Percentiles rank a stretch among this genome's conserved stretches.
These are phyloP conservation scores for Myxozyma monticola DNA, from an alignment of 805 yeast genomes.

Conservation along the genomic window DNA sequence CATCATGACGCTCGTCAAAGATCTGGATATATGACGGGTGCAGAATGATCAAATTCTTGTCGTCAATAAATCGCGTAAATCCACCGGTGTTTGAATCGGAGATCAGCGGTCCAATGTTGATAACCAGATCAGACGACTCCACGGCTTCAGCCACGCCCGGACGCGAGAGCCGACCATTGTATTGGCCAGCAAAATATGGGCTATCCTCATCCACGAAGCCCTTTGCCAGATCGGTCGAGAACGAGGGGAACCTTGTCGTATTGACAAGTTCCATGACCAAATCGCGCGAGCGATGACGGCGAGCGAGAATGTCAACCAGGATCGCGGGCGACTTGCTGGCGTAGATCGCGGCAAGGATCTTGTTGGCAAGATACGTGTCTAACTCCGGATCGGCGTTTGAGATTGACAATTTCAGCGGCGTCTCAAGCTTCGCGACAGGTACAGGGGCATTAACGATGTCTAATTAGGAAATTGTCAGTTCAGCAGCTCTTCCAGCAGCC, in stretches of 20 bases:
- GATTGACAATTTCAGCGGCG: slow-evolving; percentile 39
- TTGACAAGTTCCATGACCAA: slow-evolving; percentile 52
- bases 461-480: neutral
- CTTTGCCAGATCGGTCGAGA: slow-evolving; percentile 67
- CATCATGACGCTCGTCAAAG: slow-evolving; percentile 44
- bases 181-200: slow-evolving; percentile 66
- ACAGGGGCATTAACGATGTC: slow-evolving; percentile 29
- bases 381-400: slow-evolving; percentile 32
- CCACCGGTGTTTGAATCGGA: slow-evolving; percentile 73
- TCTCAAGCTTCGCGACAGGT: slow-evolving; percentile 40
- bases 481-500: slow-evolving; percentile 69
- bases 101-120: slow-evolving; percentile 67
- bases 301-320: slow-evolving; percentile 68
- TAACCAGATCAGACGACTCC: slow-evolving; percentile 61
- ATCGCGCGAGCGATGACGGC: slow-evolving; percentile 55
- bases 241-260: slow-evolving; percentile 53
- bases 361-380: slow-evolving; percentile 44
- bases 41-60: slow-evolving; percentile 48
- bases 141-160: slow-evolving; percentile 51
- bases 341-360: slow-evolving; percentile 54
- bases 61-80: slow-evolving; percentile 50
- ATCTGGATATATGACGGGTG: slow-evolving; percentile 57
- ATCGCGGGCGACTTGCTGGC: slow-evolving; percentile 59
- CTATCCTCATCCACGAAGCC: slow-evolving; percentile 71
- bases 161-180: slow-evolving; percentile 60